Evolutionary conservation across 164 flowering plant genomes (phyloP).

Genomic region (Chimonanthus praecox): DNA sequence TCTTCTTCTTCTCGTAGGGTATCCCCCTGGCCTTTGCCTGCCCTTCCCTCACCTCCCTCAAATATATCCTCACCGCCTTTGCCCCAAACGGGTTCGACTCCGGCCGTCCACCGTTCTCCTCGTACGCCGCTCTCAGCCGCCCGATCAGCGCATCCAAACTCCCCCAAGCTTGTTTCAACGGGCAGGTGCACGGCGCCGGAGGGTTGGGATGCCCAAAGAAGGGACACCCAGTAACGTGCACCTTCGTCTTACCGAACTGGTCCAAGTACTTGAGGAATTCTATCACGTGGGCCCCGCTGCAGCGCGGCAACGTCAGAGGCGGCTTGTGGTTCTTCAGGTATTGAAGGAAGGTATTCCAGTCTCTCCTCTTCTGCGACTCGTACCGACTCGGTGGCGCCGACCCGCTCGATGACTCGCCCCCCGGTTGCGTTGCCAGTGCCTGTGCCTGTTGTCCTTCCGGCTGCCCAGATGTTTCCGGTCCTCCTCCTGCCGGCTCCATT

Average conservation of each 20-base stretch:
- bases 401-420: not conserved
- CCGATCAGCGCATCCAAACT: slow-evolving; percentile 40
- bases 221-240: slow-evolving; percentile 26
- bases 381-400: slow-evolving; percentile 29
- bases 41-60: slow-evolving; percentile 30
- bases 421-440: not conserved
- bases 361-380: slow-evolving; percentile 39
- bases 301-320: slow-evolving; percentile 20
- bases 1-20: slow-evolving; percentile 38
- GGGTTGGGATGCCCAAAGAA: slow-evolving; percentile 32
- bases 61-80: slow-evolving; percentile 26
- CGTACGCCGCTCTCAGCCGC: slow-evolving; percentile 35
- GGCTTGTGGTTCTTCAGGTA: slow-evolving; percentile 40
- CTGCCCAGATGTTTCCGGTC: not conserved
- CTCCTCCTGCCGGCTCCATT: not conserved
- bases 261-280: slow-evolving; percentile 39
- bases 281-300: slow-evolving; percentile 33
- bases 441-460: not conserved
- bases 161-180: slow-evolving; percentile 44
- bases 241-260: slow-evolving; percentile 41
- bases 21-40: slow-evolving; percentile 40
- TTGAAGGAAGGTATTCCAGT: slow-evolving; percentile 40
- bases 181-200: slow-evolving; percentile 32
- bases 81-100: slow-evolving; percentile 39
- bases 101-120: slow-evolving; percentile 35